These are phyloP conservation scores for Parachaetomium inaequale DNA, from an alignment of 495 filamentous ascomycete species.

Conservation along the genomic window DNA sequence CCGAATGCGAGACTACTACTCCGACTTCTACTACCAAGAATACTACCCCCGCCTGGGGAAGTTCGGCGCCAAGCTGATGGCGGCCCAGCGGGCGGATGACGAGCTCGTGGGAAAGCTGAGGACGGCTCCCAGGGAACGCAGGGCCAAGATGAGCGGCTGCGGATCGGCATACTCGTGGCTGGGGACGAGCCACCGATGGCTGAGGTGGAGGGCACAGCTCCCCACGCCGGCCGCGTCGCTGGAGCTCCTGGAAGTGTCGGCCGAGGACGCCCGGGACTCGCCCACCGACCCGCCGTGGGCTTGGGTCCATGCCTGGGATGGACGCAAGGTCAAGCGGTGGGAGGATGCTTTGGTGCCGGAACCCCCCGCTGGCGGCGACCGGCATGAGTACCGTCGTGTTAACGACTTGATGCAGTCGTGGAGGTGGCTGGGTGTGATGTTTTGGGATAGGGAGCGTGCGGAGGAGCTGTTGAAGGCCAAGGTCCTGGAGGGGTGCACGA, in stretches of 20 bases:
- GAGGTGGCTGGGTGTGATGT: slow-evolving; percentile 3
- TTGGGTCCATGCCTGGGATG: slow-evolving; percentile 4
- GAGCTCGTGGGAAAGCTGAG: neutral
- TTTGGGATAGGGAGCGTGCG: slow-evolving; percentile 3
- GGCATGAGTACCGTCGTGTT: neutral
- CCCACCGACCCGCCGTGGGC: slow-evolving; percentile 1
- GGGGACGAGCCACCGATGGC: neutral
- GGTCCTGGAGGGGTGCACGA: slow-evolving; percentile 1
- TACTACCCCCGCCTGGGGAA: neutral
- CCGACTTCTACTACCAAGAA: neutral
- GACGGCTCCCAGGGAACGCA: neutral
- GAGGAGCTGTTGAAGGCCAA: slow-evolving; percentile 5
- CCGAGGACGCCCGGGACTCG: neutral
- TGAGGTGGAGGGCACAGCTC: neutral
- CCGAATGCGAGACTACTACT: neutral
- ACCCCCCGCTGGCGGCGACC: neutral
- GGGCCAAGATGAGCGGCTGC: neutral
- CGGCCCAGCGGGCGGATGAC: neutral
- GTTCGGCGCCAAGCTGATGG: neutral
- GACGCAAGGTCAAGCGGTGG: neutral
- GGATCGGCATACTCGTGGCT: neutral
- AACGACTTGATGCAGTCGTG: neutral
- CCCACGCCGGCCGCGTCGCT: neutral
- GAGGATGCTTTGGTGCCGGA: neutral
- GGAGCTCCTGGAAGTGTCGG: neutral